Base-by-base conservation (phyloP, 2,329 filamentous ascomycete species). In the Aspergillus awamori region DNA sequence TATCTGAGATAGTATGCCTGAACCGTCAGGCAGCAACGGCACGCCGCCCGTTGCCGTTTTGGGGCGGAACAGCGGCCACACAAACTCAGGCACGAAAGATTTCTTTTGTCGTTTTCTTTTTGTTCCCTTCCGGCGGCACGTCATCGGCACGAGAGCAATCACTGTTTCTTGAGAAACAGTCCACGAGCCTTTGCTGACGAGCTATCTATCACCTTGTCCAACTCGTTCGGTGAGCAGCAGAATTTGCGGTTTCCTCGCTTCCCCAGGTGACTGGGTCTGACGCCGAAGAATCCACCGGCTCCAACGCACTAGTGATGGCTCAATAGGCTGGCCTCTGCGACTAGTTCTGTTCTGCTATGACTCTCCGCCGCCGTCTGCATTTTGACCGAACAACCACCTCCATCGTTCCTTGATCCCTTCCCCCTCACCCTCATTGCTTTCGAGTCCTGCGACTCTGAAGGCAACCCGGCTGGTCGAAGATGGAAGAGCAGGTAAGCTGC, bases 401-500 rank as follows among this genome's bases (percentile, higher is more conserved):
- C 26, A 56, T 56, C 30, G 53, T 30, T 43, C 39, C 28, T 45
- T 47, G 53, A 56, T 28, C 38, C 33, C 53, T 45, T 45, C 53
- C 28, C 53, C 43, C 53, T 47, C 53, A 39, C 53, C 39, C 30
- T 45, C 53, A 56, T 56, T 56, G 53, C 53, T 56, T 56, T 56
- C 53, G 53, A 47, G 53, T 56, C 53, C 33, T 24, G 13, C 26
- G 53, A 56, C 53, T 56, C 41, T 13, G 64, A 68, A 74, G 73
- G 72, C 70, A 75, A 67, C 66, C 64, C 68, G 72, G 74, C 73
- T 74, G 72, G 74, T 72, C 69, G 72, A 77, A 75, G 69, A 79
- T 79, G 77, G 77, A 79, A 76, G 77, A 79, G 67, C 77, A 79
- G 76, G 77, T 79, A 70, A 67, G 69, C 55, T 62, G 63, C 30